phyloP scores from a whole-genome alignment of 1,284 basidiomycete species.

The Heliocybe sulcata region DNA sequence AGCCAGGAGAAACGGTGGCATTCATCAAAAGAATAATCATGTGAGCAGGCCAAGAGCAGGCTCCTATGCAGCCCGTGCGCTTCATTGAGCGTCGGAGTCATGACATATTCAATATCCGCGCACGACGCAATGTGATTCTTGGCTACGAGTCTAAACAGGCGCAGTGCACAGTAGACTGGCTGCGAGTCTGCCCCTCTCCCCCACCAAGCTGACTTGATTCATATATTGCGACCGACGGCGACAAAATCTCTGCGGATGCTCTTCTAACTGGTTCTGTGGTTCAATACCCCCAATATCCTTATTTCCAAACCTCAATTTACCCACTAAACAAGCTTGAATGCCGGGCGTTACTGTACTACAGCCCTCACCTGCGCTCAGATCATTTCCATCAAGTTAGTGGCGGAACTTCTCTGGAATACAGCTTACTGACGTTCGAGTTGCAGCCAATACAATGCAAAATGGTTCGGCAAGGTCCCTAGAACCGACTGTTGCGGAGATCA shows the following conservation, averaged over 20 bases:
- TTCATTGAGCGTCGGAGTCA: too few species aligned
- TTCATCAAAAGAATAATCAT: too few species aligned
- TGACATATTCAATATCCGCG: too few species aligned
- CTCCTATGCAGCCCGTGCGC: too few species aligned
- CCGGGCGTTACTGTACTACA: constrained; percentile 26
- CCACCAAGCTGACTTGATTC: not conserved
- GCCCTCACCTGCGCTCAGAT: constrained; percentile 19
- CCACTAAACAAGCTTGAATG: constrained; percentile 16
- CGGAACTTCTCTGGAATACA: not conserved
- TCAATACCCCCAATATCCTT: constrained; percentile 9
- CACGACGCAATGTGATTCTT: not conserved
- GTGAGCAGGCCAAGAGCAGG: too few species aligned
- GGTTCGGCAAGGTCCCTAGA: constrained; percentile 17
- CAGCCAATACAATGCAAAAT: constrained; percentile 24
- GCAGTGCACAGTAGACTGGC: not conserved
- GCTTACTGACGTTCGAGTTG: not conserved
- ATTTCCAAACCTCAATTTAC: constrained; percentile 9
- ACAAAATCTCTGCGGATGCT: not conserved
- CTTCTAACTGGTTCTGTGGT: not conserved
- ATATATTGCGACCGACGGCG: not conserved
- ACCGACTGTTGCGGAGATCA: constrained; percentile 53
- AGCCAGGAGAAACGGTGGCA: too few species aligned
- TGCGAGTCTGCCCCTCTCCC: not conserved
- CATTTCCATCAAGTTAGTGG: constrained; percentile 1
- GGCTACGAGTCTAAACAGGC: not conserved